Evolutionary conservation across 371 early-diverging fungal species (phyloP), one percentile per base, ranked within the genome.

Genomic region (Encephalitozoon intestinalis): DNA sequence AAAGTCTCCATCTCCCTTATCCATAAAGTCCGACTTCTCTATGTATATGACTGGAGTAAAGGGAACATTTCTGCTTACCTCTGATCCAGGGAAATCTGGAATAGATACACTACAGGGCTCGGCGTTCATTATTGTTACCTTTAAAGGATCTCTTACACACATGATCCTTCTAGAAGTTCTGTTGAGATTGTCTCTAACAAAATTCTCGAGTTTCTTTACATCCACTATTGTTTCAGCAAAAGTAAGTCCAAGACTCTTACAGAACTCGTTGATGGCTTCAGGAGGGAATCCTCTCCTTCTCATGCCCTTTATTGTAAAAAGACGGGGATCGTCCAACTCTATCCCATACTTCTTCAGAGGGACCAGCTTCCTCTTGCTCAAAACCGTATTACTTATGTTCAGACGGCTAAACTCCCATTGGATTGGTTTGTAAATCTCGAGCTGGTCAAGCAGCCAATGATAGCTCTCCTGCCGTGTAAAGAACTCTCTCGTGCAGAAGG

Each of bases 351-450:
- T 87, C 40, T 88, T 89, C 75, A 99, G 87, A 88, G 91, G 88
- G 68, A 88, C 89, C 43, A 99, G 88, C 88, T 96, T 97, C 76
- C 99, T 90, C 89, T 99, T 99, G 75, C 94, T 94, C 83, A 95
- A 88, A 77, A 99, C 88, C 12, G 96, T 94, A 84, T 93, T 91
- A 64, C 93, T 90, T 67, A 99, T 89, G 81, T 92, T 94, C 67
- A 99, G 86, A 74, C 99, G 89, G 44, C 94, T 94, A 81, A 92
- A 97, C 85, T 99, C 99, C 97, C 97, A 99, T 88, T 97, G 98
- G 30, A 97, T 95, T 25, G 98, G 98, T 87, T 95, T 95, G 88
- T 97, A 97, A 0, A 99, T 88, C 78, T 94, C 94, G 43, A 97
- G 88, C 28, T 94, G 93, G 81, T 97, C 95, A 52, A 94, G 90